Percentiles rank a stretch among this genome's conserved stretches.
These are phyloP conservation scores for Paraurostyla sp. DNA, from an alignment of 73 alveolate genomes.

Conservation along the genomic window DNA sequence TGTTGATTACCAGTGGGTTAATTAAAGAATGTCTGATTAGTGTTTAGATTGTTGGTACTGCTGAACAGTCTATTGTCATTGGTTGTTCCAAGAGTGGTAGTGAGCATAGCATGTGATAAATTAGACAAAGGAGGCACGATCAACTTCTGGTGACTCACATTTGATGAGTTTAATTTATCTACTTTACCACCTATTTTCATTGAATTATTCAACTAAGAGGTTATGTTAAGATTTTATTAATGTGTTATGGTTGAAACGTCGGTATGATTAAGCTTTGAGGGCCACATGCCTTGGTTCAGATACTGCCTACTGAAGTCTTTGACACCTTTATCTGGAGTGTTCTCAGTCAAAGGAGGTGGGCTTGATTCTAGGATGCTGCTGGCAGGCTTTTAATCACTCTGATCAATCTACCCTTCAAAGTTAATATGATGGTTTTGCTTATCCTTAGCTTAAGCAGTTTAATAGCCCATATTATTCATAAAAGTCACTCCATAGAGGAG, in stretches of 20 bases:
- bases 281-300: slow-evolving; percentile 58
- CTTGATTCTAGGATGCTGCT: slow-evolving; percentile 52
- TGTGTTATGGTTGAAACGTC: no score
- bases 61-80: neutral
- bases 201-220: neutral
- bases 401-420: neutral
- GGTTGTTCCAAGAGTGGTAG: neutral
- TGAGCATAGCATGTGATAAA: neutral
- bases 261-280: neutral
- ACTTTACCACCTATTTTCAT: slow-evolving; percentile 13
- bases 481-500: no score
- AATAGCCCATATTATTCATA: no score
- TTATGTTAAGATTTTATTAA: no score
- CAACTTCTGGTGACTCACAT: no score
- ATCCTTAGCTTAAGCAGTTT: neutral
- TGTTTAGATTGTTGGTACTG: neutral
- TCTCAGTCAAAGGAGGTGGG: slow-evolving; percentile 54
- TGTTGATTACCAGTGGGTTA: no score
- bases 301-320: slow-evolving; percentile 35
- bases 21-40: neutral
- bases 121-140: neutral
- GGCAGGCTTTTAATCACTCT: neutral
- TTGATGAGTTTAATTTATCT: neutral
- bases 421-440: neutral
- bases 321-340: slow-evolving; percentile 33